Evolutionary conservation across 306 rosid species (phyloP).

Genomic region (Prunus mira): DNA sequence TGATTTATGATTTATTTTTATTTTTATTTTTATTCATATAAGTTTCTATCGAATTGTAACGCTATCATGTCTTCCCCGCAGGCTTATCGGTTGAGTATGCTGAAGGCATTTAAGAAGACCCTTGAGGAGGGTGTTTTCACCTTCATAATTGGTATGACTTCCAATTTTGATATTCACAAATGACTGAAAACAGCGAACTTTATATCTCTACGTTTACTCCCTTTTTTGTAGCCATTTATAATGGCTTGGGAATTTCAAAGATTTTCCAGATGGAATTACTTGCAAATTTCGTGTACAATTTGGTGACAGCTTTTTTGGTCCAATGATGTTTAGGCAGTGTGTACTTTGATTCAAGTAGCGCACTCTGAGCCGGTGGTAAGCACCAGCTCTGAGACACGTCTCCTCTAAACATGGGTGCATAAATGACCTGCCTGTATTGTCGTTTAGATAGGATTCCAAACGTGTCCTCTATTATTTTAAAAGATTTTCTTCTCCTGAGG

Average conservation of each 20-base stretch:
- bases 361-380: neutral
- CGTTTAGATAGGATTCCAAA: constrained; percentile 19
- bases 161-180: constrained; percentile 10
- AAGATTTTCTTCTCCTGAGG: constrained; percentile 24
- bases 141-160: constrained; percentile 87
- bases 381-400: constrained; percentile 18
- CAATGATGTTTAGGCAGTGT: constrained; percentile 18
- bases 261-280: constrained; percentile 30
- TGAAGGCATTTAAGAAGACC: constrained; percentile 94
- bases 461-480: constrained; percentile 5
- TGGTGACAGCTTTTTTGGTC: constrained; percentile 26
- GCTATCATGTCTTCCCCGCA: constrained; percentile 28
- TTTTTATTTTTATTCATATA: neutral
- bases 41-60: neutral
- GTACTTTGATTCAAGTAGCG: constrained; percentile 5
- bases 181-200: constrained; percentile 2
- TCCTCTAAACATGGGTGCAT: constrained; percentile 15
- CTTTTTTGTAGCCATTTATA: constrained; percentile 15
- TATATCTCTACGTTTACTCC: neutral
- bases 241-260: constrained; percentile 21
- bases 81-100: constrained; percentile 96
- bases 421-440: constrained; percentile 24
- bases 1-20: neutral
- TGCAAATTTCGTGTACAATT: constrained; percentile 34
- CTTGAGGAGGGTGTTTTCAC: constrained; percentile 87